These are phyloP conservation scores for Fusarium camptoceras DNA, from an alignment of 2,329 filamentous ascomycete species.

Conservation along the genomic window DNA sequence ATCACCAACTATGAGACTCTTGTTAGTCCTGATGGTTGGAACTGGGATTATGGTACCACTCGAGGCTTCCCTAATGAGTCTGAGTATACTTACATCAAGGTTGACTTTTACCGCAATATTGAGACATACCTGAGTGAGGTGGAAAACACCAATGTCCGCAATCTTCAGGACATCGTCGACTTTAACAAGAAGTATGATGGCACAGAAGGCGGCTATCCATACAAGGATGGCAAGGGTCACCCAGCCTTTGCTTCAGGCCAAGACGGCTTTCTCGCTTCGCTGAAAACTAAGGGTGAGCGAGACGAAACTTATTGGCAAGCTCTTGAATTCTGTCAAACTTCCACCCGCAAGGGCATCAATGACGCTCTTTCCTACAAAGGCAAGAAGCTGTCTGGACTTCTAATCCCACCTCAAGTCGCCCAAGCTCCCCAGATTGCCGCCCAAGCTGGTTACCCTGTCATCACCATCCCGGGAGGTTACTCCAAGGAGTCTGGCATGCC, in stretches of 20 bases:
- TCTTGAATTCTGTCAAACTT: slow-evolving; percentile 68
- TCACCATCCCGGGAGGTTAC: slow-evolving; percentile 74
- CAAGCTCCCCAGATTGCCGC: slow-evolving; percentile 77
- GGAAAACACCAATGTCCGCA: slow-evolving; percentile 68
- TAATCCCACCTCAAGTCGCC: slow-evolving; percentile 76
- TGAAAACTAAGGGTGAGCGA: slow-evolving; percentile 69
- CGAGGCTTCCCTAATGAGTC: slow-evolving; percentile 77
- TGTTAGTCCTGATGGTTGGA: slow-evolving; percentile 74
- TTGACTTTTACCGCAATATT: slow-evolving; percentile 74
- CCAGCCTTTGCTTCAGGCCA: slow-evolving; percentile 78
- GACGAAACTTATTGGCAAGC: slow-evolving; percentile 76
- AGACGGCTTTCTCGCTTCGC: slow-evolving; percentile 74
- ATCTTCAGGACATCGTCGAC: slow-evolving; percentile 73
- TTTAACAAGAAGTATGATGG: slow-evolving; percentile 74
- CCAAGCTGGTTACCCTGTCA: slow-evolving; percentile 79
- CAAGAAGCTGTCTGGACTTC: slow-evolving; percentile 67
- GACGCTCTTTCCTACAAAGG: slow-evolving; percentile 67
- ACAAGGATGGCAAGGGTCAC: slow-evolving; percentile 56
- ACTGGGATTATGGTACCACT: slow-evolving; percentile 75
- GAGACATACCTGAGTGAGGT: slow-evolving; percentile 72
- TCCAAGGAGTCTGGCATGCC: slow-evolving; percentile 68
- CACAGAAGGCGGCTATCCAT: slow-evolving; percentile 73
- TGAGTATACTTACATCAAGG: slow-evolving; percentile 79
- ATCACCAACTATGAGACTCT: slow-evolving; percentile 71
- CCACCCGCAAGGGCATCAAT: slow-evolving; percentile 76